Percentiles rank a stretch among this genome's conserved stretches.
phyloP scores from a whole-genome alignment of 805 yeast genomes.

The Zygosaccharomyces pseudorouxii region DNA sequence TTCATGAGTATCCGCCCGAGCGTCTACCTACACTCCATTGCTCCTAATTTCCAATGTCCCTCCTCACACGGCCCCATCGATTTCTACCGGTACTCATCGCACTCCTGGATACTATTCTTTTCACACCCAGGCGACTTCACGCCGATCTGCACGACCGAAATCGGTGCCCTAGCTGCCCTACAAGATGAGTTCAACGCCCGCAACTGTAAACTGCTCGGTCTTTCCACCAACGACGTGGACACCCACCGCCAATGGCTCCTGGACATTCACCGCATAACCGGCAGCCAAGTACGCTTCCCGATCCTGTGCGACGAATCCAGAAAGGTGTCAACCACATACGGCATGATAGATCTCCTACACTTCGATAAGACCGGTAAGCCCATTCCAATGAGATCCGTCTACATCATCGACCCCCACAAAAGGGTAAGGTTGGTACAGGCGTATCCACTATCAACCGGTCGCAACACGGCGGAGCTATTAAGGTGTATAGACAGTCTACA shows the following conservation, averaged over 20 bases:
- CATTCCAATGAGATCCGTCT: slow-evolving; percentile 66
- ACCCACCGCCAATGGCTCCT: slow-evolving; percentile 65
- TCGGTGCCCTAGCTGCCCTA: slow-evolving; percentile 69
- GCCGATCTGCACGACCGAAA: slow-evolving; percentile 75
- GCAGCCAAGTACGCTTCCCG: slow-evolving; percentile 55
- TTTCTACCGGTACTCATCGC: slow-evolving; percentile 59
- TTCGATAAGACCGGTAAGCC: slow-evolving; percentile 61
- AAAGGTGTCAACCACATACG: slow-evolving; percentile 56
- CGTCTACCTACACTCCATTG: slow-evolving; percentile 48
- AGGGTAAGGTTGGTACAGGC: slow-evolving; percentile 58
- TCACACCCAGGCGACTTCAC: slow-evolving; percentile 78
- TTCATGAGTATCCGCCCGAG: slow-evolving; percentile 13
- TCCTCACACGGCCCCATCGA: slow-evolving; percentile 59
- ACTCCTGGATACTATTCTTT: slow-evolving; percentile 62
- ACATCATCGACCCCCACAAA: slow-evolving; percentile 64
- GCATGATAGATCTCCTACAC: slow-evolving; percentile 68
- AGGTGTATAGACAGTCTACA: slow-evolving; percentile 69
- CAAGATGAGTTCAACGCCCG: slow-evolving; percentile 65
- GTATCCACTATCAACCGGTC: slow-evolving; percentile 70
- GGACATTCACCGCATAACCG: slow-evolving; percentile 66
- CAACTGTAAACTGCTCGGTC: slow-evolving; percentile 61
- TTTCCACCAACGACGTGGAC: slow-evolving; percentile 58
- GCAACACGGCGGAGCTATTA: slow-evolving; percentile 71
- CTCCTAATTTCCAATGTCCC: slow-evolving; percentile 63
- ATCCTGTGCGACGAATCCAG: slow-evolving; percentile 63